Conservation (phyloP, 805 yeast genomes). For the Cyberlindnera xishuangbannaensis region DNA sequence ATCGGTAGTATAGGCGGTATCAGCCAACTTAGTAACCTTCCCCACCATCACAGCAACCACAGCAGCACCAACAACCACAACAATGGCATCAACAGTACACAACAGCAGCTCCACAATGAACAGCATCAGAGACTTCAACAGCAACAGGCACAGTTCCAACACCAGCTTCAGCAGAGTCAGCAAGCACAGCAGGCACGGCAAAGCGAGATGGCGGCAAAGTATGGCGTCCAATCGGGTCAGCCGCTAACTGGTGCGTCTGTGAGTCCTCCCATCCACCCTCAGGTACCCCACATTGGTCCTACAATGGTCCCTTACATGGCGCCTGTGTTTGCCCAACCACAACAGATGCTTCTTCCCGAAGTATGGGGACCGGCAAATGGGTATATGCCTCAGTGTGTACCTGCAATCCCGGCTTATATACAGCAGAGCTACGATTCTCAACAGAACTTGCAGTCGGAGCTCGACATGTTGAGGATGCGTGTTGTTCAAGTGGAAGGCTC, state of each 20-base stretch:
- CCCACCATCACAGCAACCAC: too few relatives aligned
- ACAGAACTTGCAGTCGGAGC: slow-evolving; percentile 13
- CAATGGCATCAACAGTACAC: too few relatives aligned
- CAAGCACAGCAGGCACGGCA: slow-evolving; percentile 18
- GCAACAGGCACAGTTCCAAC: slow-evolving; percentile 19
- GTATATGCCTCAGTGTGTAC: too few relatives aligned
- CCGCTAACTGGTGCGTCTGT: slow-evolving; percentile 12
- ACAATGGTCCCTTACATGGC: not conserved
- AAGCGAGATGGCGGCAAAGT: slow-evolving; percentile 19
- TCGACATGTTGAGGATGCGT: slow-evolving; percentile 11
- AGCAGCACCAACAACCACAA: too few relatives aligned
- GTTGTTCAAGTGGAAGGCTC: slow-evolving; percentile 10
- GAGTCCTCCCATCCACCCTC: slow-evolving; percentile 1
- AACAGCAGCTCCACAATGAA: slow-evolving; percentile 1
- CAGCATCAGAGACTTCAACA: slow-evolving; percentile 12
- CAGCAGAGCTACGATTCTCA: slow-evolving; percentile 12
- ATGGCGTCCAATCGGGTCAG: slow-evolving; percentile 11
- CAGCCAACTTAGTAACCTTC: too few relatives aligned
- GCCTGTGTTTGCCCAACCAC: not conserved
- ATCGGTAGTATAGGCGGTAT: too few relatives aligned
- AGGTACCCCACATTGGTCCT: not conserved
- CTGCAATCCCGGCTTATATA: not conserved
- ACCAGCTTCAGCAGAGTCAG: slow-evolving; percentile 15
- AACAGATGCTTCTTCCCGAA: not conserved
- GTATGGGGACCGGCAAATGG: slow-evolving; percentile 1